Evolutionary conservation across 169 alveolate genomes (phyloP), one percentile per base, ranked within the genome.

Genomic region (Cryptosporidium sp.): DNA sequence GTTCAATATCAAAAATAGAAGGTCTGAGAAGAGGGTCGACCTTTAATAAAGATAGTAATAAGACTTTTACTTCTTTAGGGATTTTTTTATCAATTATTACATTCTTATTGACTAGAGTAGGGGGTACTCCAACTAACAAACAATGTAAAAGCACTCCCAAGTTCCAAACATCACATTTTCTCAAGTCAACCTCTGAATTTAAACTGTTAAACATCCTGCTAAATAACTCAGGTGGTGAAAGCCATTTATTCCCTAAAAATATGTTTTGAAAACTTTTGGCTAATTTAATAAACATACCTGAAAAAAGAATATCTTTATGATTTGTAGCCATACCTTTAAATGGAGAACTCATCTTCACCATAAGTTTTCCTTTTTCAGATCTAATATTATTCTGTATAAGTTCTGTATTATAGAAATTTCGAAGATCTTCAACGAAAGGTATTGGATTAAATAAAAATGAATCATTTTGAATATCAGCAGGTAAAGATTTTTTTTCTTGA

Each of bases 141-240:
- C 89, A 80, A n/a, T 80, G 89, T 26, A 80, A 45, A 29, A 80
- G 70, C 14, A 80, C 51, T 26, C 89, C 89, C 33, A 80, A 48
- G 35, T 80, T 80, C 89, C 89, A 80, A 42, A 80, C 62, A 10
- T 80, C 89, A 65, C 89, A 61, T 58, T 62, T 80, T 42, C 39
- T 37, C 37, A 62, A 45, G n/a, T 80, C 65, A 0, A 80, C 67
- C 29, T 72, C 69, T 23, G 33, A 39, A 65, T 80, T 56, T 23
- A 33, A 26, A 12, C 31, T 45, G n/a, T 62, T 67, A 29, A 80
- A 80, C 60, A 62, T 37, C 8, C 75, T 42, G 18, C 44, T 31
- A 61, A 62, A 62, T 70, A 70, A 44, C 70, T 80, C 89, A 29
- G 89, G 89, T 3, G 89, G 89, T 26, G 53, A 37, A 4, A 80